These are phyloP conservation scores for Vicia faba DNA, from an alignment of 306 rosid genomes.

Conservation along the genomic window DNA sequence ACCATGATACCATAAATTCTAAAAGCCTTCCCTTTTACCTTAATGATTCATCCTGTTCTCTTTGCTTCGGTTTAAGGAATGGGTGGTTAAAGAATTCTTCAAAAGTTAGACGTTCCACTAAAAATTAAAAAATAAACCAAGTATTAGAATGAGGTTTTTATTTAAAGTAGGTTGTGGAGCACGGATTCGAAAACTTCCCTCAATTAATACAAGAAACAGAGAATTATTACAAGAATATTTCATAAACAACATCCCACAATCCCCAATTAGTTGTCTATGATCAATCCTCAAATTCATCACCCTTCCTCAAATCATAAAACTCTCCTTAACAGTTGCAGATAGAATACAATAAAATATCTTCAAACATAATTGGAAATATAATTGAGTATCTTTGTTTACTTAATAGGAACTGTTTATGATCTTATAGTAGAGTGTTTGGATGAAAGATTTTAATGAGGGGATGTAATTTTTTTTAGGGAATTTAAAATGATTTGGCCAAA, in stretches of 20 bases:
- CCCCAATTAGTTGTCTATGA: background rate
- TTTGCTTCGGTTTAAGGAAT: conserved; percentile 60
- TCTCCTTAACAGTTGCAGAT: background rate
- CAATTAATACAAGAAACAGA: conserved; percentile 15
- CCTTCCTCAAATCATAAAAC: conserved; percentile 21
- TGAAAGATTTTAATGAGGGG: no score
- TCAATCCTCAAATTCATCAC: conserved; percentile 24
- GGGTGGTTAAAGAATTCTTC: conserved; percentile 94
- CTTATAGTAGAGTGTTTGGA: background rate
- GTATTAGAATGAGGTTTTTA: conserved; percentile 30
- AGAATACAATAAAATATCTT: background rate
- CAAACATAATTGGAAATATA: background rate
- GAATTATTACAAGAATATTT: conserved; percentile 12
- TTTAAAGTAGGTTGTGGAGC: conserved; percentile 22
- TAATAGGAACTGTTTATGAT: background rate
- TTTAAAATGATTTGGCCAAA: no score
- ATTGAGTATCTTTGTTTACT: background rate
- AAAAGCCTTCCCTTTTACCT: conserved; percentile 56
- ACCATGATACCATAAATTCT: conserved; percentile 31
- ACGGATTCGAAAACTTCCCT: conserved; percentile 11
- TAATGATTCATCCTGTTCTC: conserved; percentile 52
- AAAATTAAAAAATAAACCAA: conserved; percentile 38
- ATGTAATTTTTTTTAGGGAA: no score
- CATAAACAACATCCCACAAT: conserved; percentile 28
- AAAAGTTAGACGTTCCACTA: conserved; percentile 94